Evolutionary conservation across 257 asterid species (phyloP).

Genomic region (Eustoma russellianum): DNA sequence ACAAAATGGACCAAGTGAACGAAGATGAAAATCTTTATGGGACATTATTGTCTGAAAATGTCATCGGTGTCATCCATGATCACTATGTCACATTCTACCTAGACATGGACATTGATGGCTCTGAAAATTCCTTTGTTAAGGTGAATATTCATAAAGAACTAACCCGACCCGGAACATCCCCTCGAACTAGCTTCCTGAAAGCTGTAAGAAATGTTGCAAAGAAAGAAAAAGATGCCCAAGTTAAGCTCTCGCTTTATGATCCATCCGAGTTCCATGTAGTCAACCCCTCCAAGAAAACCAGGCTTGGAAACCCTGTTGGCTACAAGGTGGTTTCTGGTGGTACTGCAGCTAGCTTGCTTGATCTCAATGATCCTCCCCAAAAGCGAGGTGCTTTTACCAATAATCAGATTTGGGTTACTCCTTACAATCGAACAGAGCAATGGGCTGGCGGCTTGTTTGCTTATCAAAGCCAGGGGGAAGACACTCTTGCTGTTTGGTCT

Average conservation of each 20-base stretch:
- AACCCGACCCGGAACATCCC: conserved; percentile 49
- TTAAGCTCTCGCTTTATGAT: conserved; percentile 53
- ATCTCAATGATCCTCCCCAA: conserved; percentile 75
- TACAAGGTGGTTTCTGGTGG: conserved; percentile 84
- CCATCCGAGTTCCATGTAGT: conserved; percentile 87
- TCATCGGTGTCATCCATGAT: conserved; percentile 85
- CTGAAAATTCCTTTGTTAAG: conserved; percentile 70
- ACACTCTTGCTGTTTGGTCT: conserved; percentile 85
- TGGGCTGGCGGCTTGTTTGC: conserved; percentile 92
- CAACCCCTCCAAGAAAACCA: conserved; percentile 53
- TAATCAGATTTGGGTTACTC: conserved; percentile 95
- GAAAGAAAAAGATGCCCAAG: conserved; percentile 84
- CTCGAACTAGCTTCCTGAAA: conserved; percentile 77
- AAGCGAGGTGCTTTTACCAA: conserved; percentile 70
- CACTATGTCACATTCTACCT: conserved; percentile 78
- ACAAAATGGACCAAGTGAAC: conserved; percentile 65
- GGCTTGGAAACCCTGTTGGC: conserved; percentile 77
- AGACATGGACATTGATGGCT: conserved; percentile 85
- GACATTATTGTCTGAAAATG: conserved; percentile 72
- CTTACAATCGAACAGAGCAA: conserved; percentile 58
- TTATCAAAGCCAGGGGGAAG: conserved; percentile 91
- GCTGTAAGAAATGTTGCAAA: conserved; percentile 58
- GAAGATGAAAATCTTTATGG: conserved; percentile 54
- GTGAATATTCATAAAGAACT: conserved; percentile 63
- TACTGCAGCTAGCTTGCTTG: conserved; percentile 88